Base-by-base conservation (phyloP, 495 filamentous ascomycete genomes). In the Neurospora hispaniola region DNA sequence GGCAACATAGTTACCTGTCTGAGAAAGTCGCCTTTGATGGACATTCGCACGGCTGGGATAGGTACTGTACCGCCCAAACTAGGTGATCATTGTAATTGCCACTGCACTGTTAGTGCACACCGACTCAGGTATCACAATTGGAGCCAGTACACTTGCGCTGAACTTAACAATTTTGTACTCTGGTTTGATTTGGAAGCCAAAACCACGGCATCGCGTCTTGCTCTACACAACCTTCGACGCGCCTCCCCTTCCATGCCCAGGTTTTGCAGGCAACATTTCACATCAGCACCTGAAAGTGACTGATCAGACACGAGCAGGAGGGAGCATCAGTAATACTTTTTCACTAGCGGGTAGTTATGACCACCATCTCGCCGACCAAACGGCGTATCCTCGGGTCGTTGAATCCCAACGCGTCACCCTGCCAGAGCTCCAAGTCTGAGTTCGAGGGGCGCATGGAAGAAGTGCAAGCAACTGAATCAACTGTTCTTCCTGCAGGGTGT, bases 381-480 rank as follows among this genome's bases (percentile, higher is more conserved):
- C 79, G 85, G 79, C 85, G 84, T 82, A 85, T 80, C 70, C 83
- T 87, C 16, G 81, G 76, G 38, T 75, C 79, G 1, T 74, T 84
- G 16, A 80, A 85, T 74, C 80, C 78, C 46, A 86, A 86, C 78
- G 76, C 82, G 70, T 74, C 77, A 40, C 78, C 79, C 2, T 71
- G 18, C 18, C 69, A 41, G 23, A 41, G 59, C 8, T 31, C 31
- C 18, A 71, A 62, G 69, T 11, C 23, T 41, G 27, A 72, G 46
- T 9, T 66, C 46, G 35, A 35, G 10, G 46, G 43, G 9, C 42
- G 73, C 69, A 18, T 71, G 44, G 16, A 41, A 38, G 42, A 4
- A 16, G 14, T 66, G 54, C 54, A 18, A 66, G 27, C 27, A 3
- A 66, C 12, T 12, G 54, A 35, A 35, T 35, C 54, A 16, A 18